Evolutionary conservation across 2,329 filamentous ascomycete genomes (phyloP).

Genomic region (Sporothrix pseudoabietina): DNA sequence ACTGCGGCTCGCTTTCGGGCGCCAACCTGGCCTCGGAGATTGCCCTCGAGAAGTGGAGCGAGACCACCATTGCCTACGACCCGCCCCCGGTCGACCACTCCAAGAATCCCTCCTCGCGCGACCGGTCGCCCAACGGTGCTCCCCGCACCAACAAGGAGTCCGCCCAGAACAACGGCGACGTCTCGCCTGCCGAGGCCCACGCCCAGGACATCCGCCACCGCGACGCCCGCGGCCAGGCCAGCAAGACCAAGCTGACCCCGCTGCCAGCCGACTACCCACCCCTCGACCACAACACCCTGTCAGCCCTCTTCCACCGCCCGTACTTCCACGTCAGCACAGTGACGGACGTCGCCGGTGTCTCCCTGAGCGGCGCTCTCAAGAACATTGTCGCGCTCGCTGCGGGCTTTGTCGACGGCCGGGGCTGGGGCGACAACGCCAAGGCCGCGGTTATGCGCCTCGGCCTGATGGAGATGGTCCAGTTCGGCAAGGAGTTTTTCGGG

Average conservation of each 20-base stretch:
- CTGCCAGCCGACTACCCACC: constrained; percentile 82
- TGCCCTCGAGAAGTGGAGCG: constrained; percentile 88
- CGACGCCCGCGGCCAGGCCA: constrained; percentile 67
- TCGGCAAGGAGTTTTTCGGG: constrained; percentile 90
- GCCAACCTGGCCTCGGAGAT: constrained; percentile 97
- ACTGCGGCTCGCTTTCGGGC: constrained; percentile 92
- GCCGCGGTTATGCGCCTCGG: constrained; percentile 98
- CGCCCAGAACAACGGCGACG: constrained; percentile 34
- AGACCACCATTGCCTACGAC: constrained; percentile 96
- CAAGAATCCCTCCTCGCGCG: constrained; percentile 65
- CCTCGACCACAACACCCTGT: constrained; percentile 80
- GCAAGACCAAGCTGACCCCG: constrained; percentile 70
- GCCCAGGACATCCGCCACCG: constrained; percentile 45
- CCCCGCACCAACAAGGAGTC: background rate
- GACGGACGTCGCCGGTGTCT: constrained; percentile 93
- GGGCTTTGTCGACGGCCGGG: constrained; percentile 91
- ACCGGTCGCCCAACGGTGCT: constrained; percentile 50
- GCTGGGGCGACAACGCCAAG: constrained; percentile 98
- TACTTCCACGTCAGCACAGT: constrained; percentile 98
- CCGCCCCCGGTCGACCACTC: constrained; percentile 82
- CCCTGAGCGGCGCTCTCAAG: constrained; percentile 90
- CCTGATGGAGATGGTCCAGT: constrained; percentile 93
- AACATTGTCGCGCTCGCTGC: constrained; percentile 94
- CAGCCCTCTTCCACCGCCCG: constrained; percentile 86
- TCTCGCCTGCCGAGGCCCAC: constrained; percentile 39